phyloP scores from a whole-genome alignment of 305 asterid genomes.

The Solanum chacoense region DNA sequence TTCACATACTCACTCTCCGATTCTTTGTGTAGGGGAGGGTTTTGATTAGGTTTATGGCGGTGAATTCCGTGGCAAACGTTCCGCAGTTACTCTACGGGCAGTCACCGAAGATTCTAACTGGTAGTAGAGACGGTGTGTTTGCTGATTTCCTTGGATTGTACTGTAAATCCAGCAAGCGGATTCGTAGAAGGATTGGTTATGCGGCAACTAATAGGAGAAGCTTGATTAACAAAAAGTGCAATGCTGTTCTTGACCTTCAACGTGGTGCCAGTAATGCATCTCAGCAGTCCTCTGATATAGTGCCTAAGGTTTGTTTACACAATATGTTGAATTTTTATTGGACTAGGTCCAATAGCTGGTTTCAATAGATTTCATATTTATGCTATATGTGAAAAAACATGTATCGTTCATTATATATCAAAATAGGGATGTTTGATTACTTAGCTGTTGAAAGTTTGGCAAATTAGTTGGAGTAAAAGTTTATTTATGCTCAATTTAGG shows the following conservation, averaged over 20 bases:
- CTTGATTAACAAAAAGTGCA: slow-evolving; percentile 9
- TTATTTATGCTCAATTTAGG: neutral
- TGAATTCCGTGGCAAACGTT: slow-evolving; percentile 19
- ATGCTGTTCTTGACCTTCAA: slow-evolving; percentile 31
- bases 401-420: neutral
- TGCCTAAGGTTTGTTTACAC: neutral
- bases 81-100: slow-evolving; percentile 27
- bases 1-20: neutral
- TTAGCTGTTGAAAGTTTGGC: neutral
- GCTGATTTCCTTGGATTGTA: slow-evolving; percentile 28
- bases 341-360: neutral
- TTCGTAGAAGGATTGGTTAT: slow-evolving; percentile 23
- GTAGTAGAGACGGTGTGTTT: slow-evolving; percentile 9
- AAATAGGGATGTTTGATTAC: neutral
- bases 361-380: neutral
- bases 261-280: slow-evolving; percentile 3
- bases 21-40: neutral
- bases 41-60: slow-evolving; percentile 14
- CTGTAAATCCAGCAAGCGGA: slow-evolving; percentile 10
- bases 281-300: slow-evolving; percentile 3
- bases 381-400: neutral
- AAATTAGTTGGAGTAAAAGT: neutral
- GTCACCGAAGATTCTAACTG: slow-evolving; percentile 5
- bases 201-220: slow-evolving; percentile 5
- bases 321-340: neutral